phyloP scores from a whole-genome alignment of 495 filamentous ascomycete species.

The Corynascus novoguineensis region DNA sequence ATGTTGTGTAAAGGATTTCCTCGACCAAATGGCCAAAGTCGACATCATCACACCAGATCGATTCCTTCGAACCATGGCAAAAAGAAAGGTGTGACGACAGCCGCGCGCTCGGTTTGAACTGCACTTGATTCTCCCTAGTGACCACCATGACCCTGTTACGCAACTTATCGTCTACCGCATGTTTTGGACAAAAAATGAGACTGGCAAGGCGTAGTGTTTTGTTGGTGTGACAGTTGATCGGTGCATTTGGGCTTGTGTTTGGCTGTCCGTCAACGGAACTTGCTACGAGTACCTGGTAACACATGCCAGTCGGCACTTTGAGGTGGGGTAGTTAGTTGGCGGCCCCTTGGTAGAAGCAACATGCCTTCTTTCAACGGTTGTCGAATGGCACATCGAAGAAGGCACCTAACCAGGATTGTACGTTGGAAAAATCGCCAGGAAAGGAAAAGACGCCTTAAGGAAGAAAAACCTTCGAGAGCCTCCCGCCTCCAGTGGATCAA shows the following conservation, averaged over 20 bases:
- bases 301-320: conserved; percentile 6
- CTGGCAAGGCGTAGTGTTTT: conserved; percentile 14
- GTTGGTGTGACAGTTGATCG: conserved; percentile 14
- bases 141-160: background rate
- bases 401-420: background rate
- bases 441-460: conserved; percentile 10
- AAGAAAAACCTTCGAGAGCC: background rate
- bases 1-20: background rate
- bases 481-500: background rate
- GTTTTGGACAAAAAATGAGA: conserved; percentile 2
- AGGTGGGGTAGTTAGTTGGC: conserved; percentile 9
- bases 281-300: too few relatives aligned
- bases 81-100: background rate
- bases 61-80: too few relatives aligned
- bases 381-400: background rate
- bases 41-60: background rate
- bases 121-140: background rate
- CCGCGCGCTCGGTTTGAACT: conserved; percentile 10
- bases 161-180: background rate
- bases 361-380: background rate
- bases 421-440: background rate
- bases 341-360: background rate
- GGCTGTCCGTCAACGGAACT: background rate
- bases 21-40: background rate
- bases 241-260: background rate